Conservation (phyloP, 176 grass and related monocot species). For the Olyra latifolia region DNA sequence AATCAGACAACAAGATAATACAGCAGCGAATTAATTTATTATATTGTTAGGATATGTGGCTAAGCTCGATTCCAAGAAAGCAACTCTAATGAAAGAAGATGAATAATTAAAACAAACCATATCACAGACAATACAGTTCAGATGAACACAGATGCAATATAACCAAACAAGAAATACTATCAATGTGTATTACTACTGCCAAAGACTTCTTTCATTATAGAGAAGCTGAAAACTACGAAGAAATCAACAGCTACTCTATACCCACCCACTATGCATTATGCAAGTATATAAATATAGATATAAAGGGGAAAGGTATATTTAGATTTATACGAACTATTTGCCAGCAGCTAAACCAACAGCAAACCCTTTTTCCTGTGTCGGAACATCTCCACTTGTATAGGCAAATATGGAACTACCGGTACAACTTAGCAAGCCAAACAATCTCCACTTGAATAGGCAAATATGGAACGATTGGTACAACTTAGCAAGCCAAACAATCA, state of each 20-base stretch:
- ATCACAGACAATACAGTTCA: neutral
- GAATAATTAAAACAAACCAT: neutral
- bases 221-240: neutral
- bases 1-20: constrained; percentile 25
- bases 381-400: neutral
- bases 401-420: neutral
- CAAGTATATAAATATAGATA: neutral
- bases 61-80: neutral
- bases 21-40: constrained; percentile 11
- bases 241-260: neutral
- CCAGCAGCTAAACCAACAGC: neutral
- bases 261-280: neutral
- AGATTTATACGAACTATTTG: neutral
- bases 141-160: neutral
- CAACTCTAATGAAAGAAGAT: constrained; percentile 17
- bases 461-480: neutral
- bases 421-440: neutral
- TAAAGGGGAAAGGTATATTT: neutral
- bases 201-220: neutral
- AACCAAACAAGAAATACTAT: neutral
- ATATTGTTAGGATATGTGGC: constrained; percentile 1
- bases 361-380: neutral
- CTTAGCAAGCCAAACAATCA: neutral
- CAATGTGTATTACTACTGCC: neutral
- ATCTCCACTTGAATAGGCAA: neutral